Conservation (phyloP, 495 filamentous ascomycete species). For the Hypomontagnella monticulosa region DNA sequence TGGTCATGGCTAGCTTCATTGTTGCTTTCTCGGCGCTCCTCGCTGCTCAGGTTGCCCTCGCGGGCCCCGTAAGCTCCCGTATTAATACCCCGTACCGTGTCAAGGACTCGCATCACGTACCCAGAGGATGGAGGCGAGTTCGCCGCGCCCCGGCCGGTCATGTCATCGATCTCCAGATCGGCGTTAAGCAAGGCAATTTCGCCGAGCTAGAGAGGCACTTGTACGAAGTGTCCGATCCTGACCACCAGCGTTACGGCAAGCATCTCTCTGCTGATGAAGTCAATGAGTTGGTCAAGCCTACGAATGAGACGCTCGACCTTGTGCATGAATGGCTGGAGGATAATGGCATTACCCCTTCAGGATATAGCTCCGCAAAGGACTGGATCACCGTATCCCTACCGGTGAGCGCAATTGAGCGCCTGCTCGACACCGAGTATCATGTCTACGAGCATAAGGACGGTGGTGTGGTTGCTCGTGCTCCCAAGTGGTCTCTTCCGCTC, state of each 20-base stretch:
- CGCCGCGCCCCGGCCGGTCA: conserved; percentile 58
- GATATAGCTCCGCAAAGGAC: conserved; percentile 64
- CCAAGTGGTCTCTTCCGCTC: conserved; percentile 71
- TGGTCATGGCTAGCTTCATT: conserved; percentile 43
- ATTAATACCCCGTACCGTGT: conserved; percentile 60
- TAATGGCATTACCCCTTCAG: conserved; percentile 58
- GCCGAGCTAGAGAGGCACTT: conserved; percentile 63
- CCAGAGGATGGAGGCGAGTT: conserved; percentile 57
- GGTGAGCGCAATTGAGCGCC: conserved; percentile 60
- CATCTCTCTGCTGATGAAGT: conserved; percentile 63
- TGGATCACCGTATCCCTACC: conserved; percentile 57
- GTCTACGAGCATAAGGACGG: conserved; percentile 62
- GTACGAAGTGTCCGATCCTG: conserved; percentile 65
- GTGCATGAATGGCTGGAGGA: conserved; percentile 61
- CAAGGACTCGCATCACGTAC: conserved; percentile 63
- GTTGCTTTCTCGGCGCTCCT: conserved; percentile 42
- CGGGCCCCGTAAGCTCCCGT: conserved; percentile 45
- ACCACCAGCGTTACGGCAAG: conserved; percentile 63
- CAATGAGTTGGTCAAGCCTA: conserved; percentile 62
- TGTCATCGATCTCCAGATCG: conserved; percentile 40
- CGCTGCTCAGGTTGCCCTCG: conserved; percentile 43
- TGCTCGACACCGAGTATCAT: conserved; percentile 69
- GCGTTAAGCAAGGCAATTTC: conserved; percentile 39
- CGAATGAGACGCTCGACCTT: conserved; percentile 51
- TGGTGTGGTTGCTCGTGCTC: conserved; percentile 60